A percentile compares a stretch with the other conserved stretches of the same genome.
These are phyloP conservation scores for Lodderomyces beijingensis DNA, from an alignment of 1,139 yeast species.

Conservation along the genomic window DNA sequence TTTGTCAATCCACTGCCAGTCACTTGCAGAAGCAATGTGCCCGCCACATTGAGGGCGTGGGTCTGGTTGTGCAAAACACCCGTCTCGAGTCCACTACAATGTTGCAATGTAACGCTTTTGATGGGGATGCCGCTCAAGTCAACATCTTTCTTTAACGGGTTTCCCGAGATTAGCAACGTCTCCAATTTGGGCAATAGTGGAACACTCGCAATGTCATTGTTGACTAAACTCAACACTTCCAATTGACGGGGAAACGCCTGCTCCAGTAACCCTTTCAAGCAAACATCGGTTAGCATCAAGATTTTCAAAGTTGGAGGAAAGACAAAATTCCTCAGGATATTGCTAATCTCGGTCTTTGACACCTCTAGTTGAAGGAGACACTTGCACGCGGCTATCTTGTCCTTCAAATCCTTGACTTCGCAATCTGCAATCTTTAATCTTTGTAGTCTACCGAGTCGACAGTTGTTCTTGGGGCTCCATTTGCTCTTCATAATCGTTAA, in stretches of 20 bases:
- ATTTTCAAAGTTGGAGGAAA: slow-evolving; percentile 8
- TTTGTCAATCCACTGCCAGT: slow-evolving; percentile 11
- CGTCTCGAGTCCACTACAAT: slow-evolving; percentile 5
- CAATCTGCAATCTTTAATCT: slow-evolving; percentile 8
- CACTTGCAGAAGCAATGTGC: slow-evolving; percentile 7
- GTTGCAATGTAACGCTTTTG: slow-evolving; percentile 7
- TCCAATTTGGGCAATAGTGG: slow-evolving; percentile 5
- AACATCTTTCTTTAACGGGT: slow-evolving; percentile 6
- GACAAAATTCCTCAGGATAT: slow-evolving; percentile 3
- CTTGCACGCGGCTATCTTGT: slow-evolving; percentile 9
- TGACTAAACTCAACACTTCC: slow-evolving; percentile 13
- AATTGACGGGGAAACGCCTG: slow-evolving; percentile 12
- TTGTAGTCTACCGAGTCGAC: slow-evolving; percentile 9
- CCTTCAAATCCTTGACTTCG: slow-evolving; percentile 12
- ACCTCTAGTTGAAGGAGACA: slow-evolving; percentile 10
- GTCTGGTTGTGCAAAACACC: slow-evolving; percentile 6
- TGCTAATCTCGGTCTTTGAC: slow-evolving; percentile 4
- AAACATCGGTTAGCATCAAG: slow-evolving; percentile 7
- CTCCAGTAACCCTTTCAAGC: slow-evolving; percentile 2
- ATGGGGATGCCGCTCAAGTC: slow-evolving; percentile 3
- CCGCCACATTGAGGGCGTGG: slow-evolving; percentile 7
- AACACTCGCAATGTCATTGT: slow-evolving; percentile 5
- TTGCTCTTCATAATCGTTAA: slow-evolving; percentile 10
- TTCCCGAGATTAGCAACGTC: slow-evolving; percentile 7
- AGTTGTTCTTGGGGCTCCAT: slow-evolving; percentile 11